Evolutionary conservation across 2,329 filamentous ascomycete genomes (phyloP).

Genomic region (Dendryphion nanum): DNA sequence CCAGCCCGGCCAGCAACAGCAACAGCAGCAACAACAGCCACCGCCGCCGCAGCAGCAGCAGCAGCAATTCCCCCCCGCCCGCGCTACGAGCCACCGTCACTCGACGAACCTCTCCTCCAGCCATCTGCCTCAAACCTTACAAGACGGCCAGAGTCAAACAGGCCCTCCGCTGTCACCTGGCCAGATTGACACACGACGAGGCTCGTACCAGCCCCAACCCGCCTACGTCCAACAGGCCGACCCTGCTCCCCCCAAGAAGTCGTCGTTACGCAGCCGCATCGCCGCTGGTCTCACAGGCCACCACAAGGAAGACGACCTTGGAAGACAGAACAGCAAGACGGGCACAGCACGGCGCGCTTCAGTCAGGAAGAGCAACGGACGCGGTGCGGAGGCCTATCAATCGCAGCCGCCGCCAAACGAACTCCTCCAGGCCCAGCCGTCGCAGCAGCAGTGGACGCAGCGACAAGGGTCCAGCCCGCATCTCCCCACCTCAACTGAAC

Average conservation of each 20-base stretch:
- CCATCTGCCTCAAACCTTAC: slow-evolving; percentile 22
- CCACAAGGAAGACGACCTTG: slow-evolving; percentile 31
- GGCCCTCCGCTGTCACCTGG: slow-evolving; percentile 18
- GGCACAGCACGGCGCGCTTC: slow-evolving; percentile 33
- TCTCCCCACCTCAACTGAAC: slow-evolving; percentile 36
- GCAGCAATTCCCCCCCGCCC: slow-evolving; percentile 26
- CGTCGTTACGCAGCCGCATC: slow-evolving; percentile 34
- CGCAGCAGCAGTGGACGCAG: slow-evolving; percentile 28
- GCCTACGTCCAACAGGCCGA: slow-evolving; percentile 4
- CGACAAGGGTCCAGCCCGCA: slow-evolving; percentile 31
- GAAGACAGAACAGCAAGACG: slow-evolving; percentile 29
- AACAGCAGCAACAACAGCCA: slow-evolving; percentile 9
- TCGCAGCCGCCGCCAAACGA: slow-evolving; percentile 19
- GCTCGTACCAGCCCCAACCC: slow-evolving; percentile 23
- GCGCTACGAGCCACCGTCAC: slow-evolving; percentile 30
- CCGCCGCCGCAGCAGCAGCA: slow-evolving; percentile 16
- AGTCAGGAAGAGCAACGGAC: slow-evolving; percentile 34
- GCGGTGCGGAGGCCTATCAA: slow-evolving; percentile 25
- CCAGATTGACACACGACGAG: slow-evolving; percentile 23
- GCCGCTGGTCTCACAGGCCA: slow-evolving; percentile 26
- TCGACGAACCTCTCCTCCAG: slow-evolving; percentile 32
- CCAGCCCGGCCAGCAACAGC: slow-evolving; percentile 1
- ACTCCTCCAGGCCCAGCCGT: slow-evolving; percentile 16
- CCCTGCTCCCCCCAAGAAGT: slow-evolving; percentile 27
- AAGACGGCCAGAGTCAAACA: slow-evolving; percentile 20